phyloP scores from a whole-genome alignment of 345 rosid genomes.

The Litchi chinensis region DNA sequence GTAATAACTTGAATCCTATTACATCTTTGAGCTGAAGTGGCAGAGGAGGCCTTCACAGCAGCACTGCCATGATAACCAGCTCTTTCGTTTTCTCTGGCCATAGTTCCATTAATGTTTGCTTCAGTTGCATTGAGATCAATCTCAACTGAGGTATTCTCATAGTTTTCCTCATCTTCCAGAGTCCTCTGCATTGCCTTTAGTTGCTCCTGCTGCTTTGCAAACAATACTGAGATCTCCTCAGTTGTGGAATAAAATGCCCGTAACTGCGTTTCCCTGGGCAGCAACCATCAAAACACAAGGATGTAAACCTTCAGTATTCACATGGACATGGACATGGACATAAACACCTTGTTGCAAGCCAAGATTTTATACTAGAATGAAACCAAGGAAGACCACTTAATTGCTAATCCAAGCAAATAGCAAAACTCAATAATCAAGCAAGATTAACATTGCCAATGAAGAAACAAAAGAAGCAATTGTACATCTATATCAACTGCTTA shows the following conservation, averaged over 20 bases:
- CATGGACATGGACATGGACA: background rate
- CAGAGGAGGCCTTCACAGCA: conserved; percentile 48
- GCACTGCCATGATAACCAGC: conserved; percentile 27
- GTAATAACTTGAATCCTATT: conserved; percentile 37
- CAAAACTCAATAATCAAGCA: background rate
- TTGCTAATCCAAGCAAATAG: background rate
- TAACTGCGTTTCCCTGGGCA: conserved; percentile 87
- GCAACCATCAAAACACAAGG: conserved; percentile 12
- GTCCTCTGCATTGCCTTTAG: conserved; percentile 92
- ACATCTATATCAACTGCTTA: background rate
- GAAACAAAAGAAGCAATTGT: background rate
- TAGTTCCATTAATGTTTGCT: conserved; percentile 30
- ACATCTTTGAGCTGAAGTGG: conserved; percentile 53
- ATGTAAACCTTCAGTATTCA: background rate
- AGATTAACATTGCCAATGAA: background rate
- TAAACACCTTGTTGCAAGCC: background rate
- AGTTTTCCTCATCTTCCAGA: conserved; percentile 90
- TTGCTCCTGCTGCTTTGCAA: conserved; percentile 95
- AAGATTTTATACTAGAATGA: background rate
- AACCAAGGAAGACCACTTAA: background rate
- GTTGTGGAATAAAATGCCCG: conserved; percentile 96
- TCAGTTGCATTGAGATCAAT: conserved; percentile 50
- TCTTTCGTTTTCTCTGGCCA: conserved; percentile 35
- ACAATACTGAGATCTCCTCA: conserved; percentile 74
- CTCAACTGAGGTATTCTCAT: conserved; percentile 72